Conservation (phyloP, 1,139 yeast species). For the Yamadazyma songkhlaensis region DNA sequence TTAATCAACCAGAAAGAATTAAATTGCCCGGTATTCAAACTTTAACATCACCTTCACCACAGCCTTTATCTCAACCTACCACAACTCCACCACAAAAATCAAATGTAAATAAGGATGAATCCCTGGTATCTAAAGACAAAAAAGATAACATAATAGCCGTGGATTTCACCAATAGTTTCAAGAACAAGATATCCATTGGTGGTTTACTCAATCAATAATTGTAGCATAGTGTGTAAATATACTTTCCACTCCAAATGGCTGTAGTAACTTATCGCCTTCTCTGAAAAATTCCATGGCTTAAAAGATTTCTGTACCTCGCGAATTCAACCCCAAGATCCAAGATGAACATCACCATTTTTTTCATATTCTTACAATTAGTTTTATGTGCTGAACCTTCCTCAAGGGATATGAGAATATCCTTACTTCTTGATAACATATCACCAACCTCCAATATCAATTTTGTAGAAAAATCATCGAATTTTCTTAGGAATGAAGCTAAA, state of each 20-base stretch:
- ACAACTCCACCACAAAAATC: background rate
- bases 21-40: background rate
- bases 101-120: background rate
- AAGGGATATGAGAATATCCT: background rate
- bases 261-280: background rate
- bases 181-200: constrained; percentile 29
- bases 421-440: background rate
- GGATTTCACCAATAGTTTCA: constrained; percentile 20
- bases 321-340: too few species aligned
- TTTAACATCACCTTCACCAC: background rate
- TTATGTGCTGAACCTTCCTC: background rate
- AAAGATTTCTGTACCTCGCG: too few species aligned
- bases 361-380: background rate
- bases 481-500: background rate
- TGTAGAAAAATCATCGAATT: background rate
- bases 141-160: constrained; percentile 22
- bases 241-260: background rate
- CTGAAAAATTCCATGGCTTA: background rate
- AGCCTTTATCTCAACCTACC: background rate
- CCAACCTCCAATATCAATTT: background rate
- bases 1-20: background rate
- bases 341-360: background rate
- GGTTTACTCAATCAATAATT: constrained; percentile 29
- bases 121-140: background rate
- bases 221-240: constrained; percentile 4